A percentile compares a stretch with the other conserved stretches of the same genome.
Evolutionary conservation across 257 asterid genomes (phyloP).

Genomic region (Gentiana macrophylla): DNA sequence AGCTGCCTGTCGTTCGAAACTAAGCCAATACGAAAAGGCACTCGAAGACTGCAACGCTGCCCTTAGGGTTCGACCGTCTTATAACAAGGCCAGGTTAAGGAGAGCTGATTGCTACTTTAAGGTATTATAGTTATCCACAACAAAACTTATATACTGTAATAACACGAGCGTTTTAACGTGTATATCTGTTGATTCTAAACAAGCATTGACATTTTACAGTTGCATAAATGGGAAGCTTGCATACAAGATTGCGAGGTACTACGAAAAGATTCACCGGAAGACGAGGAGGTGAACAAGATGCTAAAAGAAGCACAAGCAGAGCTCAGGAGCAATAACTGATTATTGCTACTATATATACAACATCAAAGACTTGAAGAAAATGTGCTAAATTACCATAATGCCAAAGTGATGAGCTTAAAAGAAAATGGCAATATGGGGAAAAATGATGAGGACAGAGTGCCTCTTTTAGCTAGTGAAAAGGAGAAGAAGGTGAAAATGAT

Average conservation of each 20-base stretch:
- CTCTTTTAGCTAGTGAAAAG: constrained; percentile 26
- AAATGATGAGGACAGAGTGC: constrained; percentile 11
- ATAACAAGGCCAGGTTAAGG: constrained; percentile 63
- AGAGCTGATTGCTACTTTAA: constrained; percentile 55
- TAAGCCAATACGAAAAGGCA: constrained; percentile 48
- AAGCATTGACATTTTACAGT: constrained; percentile 10
- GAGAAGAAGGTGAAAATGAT: no score
- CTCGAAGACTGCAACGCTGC: constrained; percentile 66
- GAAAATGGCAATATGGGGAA: background rate
- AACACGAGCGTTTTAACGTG: no score
- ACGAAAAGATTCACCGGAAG: constrained; percentile 36
- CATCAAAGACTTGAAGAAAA: no score
- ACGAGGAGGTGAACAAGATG: constrained; percentile 38
- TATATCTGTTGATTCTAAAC: no score
- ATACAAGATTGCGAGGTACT: constrained; percentile 49
- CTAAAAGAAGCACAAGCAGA: constrained; percentile 36
- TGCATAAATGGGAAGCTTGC: constrained; percentile 61
- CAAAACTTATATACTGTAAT: no score
- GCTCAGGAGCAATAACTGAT: constrained; percentile 13
- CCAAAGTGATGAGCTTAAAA: constrained; percentile 13
- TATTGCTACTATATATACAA: no score
- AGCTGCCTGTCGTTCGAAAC: constrained; percentile 63
- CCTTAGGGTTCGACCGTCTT: constrained; percentile 39
- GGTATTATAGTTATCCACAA: constrained; percentile 18
- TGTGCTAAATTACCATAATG: constrained; percentile 1